Base-by-base conservation (phyloP, 306 rosid genomes). In the Acacia crassicarpa region DNA sequence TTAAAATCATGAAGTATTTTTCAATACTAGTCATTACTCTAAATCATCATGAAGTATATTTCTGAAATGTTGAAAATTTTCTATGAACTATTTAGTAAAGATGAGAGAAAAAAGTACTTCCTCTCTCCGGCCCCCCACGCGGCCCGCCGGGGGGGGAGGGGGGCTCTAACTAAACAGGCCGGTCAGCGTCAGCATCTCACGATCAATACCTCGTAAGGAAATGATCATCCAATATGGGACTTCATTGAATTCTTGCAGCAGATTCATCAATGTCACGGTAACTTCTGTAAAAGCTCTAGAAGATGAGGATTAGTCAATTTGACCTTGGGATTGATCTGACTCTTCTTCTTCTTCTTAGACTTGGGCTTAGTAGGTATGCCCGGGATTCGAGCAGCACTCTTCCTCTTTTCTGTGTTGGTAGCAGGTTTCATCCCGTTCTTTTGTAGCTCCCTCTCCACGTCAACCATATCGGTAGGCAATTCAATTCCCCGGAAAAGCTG, bases 371-470 rank as follows among this genome's bases (percentile, higher is more conserved):
- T 45, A 44, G 98, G 70, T 43, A 69, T 69, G 86, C 97, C 94
- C 66, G 91, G 89, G 83, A 90, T 87, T 86, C 90, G 91, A 0
- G 94, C 97, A 80, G 87, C 74, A 51, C 97, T 97, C 76, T 2
- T 30, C 32, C 99, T 92, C 93, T 96, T 84, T 53, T 97, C 93
- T 43, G 98, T 96, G 88, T 96, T 92, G 40, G 98, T 93, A 51
- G 99, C 97, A n/a, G 97, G 99, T 78, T 91, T 96, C 94, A 91
- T 91, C 79, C 98, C 99, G 69, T 93, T 95, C 84, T 92, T 95
- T 59, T 91, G 98, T 49, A 95, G 97, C 81, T 95, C 99, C 88
- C 78, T 93, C 82, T 95, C 99, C 2, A 95, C 91, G 63, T 93
- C 98, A 32, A 96, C 62, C 97, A 96, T 91, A 69, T 96, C 98